Percentiles rank a stretch among this genome's conserved stretches.
These are phyloP conservation scores for Immersiella caudata DNA, from an alignment of 495 filamentous ascomycete genomes.

Conservation along the genomic window DNA sequence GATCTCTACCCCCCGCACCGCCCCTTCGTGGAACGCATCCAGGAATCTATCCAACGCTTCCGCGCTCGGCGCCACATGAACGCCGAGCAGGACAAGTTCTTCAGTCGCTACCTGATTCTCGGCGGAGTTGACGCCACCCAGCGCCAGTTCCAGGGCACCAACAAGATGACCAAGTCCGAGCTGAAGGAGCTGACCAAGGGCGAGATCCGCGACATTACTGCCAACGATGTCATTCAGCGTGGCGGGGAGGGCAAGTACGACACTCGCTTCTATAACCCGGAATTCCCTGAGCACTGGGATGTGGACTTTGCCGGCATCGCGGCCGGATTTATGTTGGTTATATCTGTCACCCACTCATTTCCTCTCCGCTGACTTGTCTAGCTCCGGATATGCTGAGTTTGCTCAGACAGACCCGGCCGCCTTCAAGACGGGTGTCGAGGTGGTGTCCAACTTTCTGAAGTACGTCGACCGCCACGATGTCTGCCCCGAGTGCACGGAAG, in stretches of 20 bases:
- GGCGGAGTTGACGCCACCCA: slow-evolving; percentile 75
- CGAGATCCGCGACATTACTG: slow-evolving; percentile 63
- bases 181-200: slow-evolving; percentile 57
- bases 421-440: slow-evolving; percentile 37
- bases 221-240: slow-evolving; percentile 60
- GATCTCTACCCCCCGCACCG: slow-evolving; percentile 32
- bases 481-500: slow-evolving; percentile 73
- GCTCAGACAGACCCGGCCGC: slow-evolving; percentile 21
- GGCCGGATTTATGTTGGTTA: slow-evolving; percentile 73
- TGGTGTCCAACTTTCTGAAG: slow-evolving; percentile 85
- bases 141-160: slow-evolving; percentile 68
- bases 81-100: slow-evolving; percentile 59
- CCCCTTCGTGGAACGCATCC: slow-evolving; percentile 61
- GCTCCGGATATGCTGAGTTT: slow-evolving; percentile 23
- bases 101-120: slow-evolving; percentile 77
- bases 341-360: no score
- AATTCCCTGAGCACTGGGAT: slow-evolving; percentile 57
- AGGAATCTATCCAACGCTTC: slow-evolving; percentile 84
- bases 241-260: slow-evolving; percentile 26
- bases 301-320: slow-evolving; percentile 81
- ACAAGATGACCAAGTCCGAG: slow-evolving; percentile 54
- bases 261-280: slow-evolving; percentile 49
- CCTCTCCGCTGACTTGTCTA: slow-evolving; percentile 22
- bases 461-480: slow-evolving; percentile 84
- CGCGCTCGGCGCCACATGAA: slow-evolving; percentile 73